A percentile compares a stretch with the other conserved stretches of the same genome.
These are phyloP conservation scores for Pseudonitzschia multistriata DNA, from an alignment of 108 stramenopile genomes.

Conservation along the genomic window DNA sequence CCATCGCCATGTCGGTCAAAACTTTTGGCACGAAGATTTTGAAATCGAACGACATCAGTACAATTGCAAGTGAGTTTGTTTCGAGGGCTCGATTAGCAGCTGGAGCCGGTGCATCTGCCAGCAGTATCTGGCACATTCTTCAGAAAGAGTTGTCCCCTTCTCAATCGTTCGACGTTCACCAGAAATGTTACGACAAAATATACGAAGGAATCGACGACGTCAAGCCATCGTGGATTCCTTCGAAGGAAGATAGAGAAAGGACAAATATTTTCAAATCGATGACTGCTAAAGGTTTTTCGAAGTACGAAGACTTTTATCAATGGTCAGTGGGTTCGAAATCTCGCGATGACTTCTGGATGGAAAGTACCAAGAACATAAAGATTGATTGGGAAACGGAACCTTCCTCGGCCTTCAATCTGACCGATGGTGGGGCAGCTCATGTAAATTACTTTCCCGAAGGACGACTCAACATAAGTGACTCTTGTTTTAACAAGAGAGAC, in stretches of 20 bases:
- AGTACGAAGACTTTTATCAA: conserved; percentile 33
- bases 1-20: neutral
- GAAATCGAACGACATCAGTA: neutral
- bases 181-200: conserved; percentile 20
- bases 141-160: conserved; percentile 27
- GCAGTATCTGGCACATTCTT: conserved; percentile 21
- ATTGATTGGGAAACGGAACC: conserved; percentile 37
- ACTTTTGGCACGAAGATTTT: conserved; percentile 1
- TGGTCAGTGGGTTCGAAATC: conserved; percentile 26
- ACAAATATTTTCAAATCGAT: conserved; percentile 41
- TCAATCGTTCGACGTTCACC: conserved; percentile 23
- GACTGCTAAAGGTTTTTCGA: conserved; percentile 21
- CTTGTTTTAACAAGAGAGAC: conserved; percentile 32
- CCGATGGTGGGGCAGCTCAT: conserved; percentile 21
- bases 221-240: conserved; percentile 35
- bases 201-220: conserved; percentile 28
- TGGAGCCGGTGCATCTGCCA: conserved; percentile 25
- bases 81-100: conserved; percentile 19
- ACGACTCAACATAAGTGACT: conserved; percentile 35
- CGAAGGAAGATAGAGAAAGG: conserved; percentile 8
- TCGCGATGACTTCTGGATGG: conserved; percentile 43
- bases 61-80: conserved; percentile 10
- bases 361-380: conserved; percentile 16
- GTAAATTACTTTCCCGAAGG: conserved; percentile 34
- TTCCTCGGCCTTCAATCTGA: conserved; percentile 3